Percentiles rank a stretch among this genome's conserved stretches.
Conservation (phyloP, 768 basidiomycete genomes). For the Lyophyllum semitale region DNA sequence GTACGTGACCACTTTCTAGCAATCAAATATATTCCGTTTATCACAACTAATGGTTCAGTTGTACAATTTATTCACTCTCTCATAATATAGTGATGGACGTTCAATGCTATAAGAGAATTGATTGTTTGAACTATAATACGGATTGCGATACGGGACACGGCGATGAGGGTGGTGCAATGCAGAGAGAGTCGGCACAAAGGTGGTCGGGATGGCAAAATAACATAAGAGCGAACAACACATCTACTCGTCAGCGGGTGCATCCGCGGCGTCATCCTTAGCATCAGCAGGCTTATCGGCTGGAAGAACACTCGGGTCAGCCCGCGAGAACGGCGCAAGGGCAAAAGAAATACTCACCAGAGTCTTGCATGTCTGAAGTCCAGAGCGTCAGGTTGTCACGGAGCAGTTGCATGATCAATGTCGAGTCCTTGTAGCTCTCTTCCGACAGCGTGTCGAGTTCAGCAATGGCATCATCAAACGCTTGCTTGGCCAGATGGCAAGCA, state of each 20-base stretch:
- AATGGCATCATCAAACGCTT: slow-evolving; percentile 98
- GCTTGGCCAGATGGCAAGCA: slow-evolving; percentile 98
- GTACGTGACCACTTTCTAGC: too few relatives aligned
- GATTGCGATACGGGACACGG: slow-evolving; percentile 19
- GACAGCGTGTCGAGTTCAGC: slow-evolving; percentile 98
- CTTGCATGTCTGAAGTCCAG: slow-evolving; percentile 99
- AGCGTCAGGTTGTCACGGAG: slow-evolving; percentile 96
- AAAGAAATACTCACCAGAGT: slow-evolving; percentile 60
- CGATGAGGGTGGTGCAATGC: slow-evolving; percentile 21
- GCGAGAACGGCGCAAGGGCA: background rate
- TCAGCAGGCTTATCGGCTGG: slow-evolving; percentile 71
- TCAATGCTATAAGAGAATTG: slow-evolving; percentile 12
- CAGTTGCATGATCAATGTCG: slow-evolving; percentile 95
- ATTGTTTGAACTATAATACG: slow-evolving; percentile 16
- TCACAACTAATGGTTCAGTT: background rate
- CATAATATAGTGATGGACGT: too few relatives aligned
- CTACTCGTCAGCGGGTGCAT: slow-evolving; percentile 68
- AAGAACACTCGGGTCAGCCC: slow-evolving; percentile 9
- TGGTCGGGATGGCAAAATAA: slow-evolving; percentile 17
- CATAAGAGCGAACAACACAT: slow-evolving; percentile 26
- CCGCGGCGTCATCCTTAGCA: slow-evolving; percentile 65
- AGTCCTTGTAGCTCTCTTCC: slow-evolving; percentile 99
- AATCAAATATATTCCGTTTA: too few relatives aligned
- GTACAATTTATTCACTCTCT: too few relatives aligned
- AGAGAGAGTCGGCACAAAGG: slow-evolving; percentile 14